These are phyloP conservation scores for Silene coronaria DNA, from an alignment of 179 eudicot species.

Conservation along the genomic window DNA sequence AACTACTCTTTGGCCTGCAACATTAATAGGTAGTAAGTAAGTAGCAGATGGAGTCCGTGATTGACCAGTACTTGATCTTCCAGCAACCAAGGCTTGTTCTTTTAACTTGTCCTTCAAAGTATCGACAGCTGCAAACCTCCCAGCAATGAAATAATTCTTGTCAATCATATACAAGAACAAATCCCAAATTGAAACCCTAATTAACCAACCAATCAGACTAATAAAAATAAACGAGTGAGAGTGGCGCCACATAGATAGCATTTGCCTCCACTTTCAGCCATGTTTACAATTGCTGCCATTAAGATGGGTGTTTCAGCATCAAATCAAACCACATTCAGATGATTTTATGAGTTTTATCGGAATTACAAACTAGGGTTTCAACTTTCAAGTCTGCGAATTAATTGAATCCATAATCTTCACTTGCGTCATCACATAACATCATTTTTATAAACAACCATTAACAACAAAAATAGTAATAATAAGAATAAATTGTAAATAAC, in stretches of 20 bases:
- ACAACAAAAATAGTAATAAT: too few relatives aligned
- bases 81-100: slow-evolving; percentile 95
- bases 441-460: too few relatives aligned
- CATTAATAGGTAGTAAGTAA: slow-evolving; percentile 78
- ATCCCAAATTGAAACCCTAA: too few relatives aligned
- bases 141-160: slow-evolving; percentile 82
- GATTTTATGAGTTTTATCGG: too few relatives aligned
- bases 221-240: slow-evolving; percentile 46
- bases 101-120: slow-evolving; percentile 73
- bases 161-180: slow-evolving; percentile 31
- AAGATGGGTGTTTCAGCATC: too few relatives aligned
- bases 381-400: too few relatives aligned
- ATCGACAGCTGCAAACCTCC: slow-evolving; percentile 73
- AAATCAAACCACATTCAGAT: too few relatives aligned
- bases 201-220: slow-evolving; percentile 2
- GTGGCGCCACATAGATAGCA: slow-evolving; percentile 67
- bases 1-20: slow-evolving; percentile 84
- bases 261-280: slow-evolving; percentile 63
- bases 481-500: too few relatives aligned
- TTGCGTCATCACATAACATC: too few relatives aligned
- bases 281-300: too few relatives aligned
- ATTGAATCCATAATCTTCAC: too few relatives aligned
- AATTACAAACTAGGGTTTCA: too few relatives aligned
- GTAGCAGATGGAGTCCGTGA: slow-evolving; percentile 76
- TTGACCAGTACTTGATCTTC: slow-evolving; percentile 95